These are phyloP conservation scores for Linanthus parryae DNA, from an alignment of 148 eudicot species.

Conservation along the genomic window DNA sequence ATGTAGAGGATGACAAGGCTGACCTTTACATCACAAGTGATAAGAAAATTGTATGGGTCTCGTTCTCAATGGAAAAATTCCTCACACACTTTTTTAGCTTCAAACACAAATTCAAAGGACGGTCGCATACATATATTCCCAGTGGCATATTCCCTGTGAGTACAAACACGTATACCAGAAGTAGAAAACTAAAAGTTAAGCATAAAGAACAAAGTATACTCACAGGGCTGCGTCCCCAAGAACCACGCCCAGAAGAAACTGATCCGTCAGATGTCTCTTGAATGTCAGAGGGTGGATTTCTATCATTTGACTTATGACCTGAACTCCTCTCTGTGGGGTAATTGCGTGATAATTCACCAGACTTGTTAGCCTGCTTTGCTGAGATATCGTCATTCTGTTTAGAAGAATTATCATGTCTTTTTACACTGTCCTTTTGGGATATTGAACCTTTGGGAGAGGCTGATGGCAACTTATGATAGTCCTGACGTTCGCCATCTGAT, in stretches of 20 bases:
- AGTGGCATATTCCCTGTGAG: too few relatives aligned
- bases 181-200: too few relatives aligned
- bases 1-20: too few relatives aligned
- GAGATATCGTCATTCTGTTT: slow-evolving; percentile 12
- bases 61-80: too few relatives aligned
- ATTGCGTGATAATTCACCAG: slow-evolving; percentile 12
- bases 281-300: slow-evolving; percentile 15
- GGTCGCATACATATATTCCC: too few relatives aligned
- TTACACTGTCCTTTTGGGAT: slow-evolving; percentile 16
- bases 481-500: slow-evolving; percentile 16
- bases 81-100: too few relatives aligned
- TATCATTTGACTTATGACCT: slow-evolving; percentile 12
- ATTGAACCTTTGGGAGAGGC: slow-evolving; percentile 20
- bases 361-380: slow-evolving; percentile 11
- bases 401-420: slow-evolving; percentile 6
- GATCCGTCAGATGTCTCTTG: slow-evolving; percentile 22
- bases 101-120: too few relatives aligned
- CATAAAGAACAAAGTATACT: too few relatives aligned
- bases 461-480: slow-evolving; percentile 19
- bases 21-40: too few relatives aligned
- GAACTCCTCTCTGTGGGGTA: slow-evolving; percentile 21
- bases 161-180: too few relatives aligned
- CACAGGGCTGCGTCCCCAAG: slow-evolving; percentile 63
- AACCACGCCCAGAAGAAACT: slow-evolving; percentile 20
- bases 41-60: too few relatives aligned